These are phyloP conservation scores for Alternaria triticimaculans DNA, from an alignment of 2,329 filamentous ascomycete species.

Conservation along the genomic window DNA sequence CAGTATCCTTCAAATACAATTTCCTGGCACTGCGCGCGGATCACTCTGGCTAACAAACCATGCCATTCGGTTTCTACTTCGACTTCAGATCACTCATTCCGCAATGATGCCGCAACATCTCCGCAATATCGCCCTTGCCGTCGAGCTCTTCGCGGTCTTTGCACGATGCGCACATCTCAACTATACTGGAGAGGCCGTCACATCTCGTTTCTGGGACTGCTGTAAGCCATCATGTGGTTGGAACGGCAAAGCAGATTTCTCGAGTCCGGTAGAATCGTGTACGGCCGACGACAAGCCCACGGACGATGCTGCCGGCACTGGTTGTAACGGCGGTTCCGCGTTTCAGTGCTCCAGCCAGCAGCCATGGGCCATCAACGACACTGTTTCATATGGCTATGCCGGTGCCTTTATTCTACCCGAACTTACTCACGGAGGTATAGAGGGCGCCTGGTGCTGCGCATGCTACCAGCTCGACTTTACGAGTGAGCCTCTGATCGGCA, in stretches of 20 bases:
- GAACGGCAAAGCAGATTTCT: conserved; percentile 63
- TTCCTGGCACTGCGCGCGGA: conserved; percentile 32
- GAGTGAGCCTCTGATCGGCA: conserved; percentile 61
- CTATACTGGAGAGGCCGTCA: conserved; percentile 41
- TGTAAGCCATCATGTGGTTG: conserved; percentile 73
- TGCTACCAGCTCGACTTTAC: conserved; percentile 70
- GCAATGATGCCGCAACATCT: conserved; percentile 43
- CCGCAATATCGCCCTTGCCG: conserved; percentile 31
- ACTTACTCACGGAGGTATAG: conserved; percentile 53
- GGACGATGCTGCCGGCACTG: conserved; percentile 57
- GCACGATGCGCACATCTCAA: conserved; percentile 29
- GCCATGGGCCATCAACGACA: conserved; percentile 67
- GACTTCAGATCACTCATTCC: conserved; percentile 38
- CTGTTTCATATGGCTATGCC: conserved; percentile 68
- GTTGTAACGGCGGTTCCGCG: conserved; percentile 63
- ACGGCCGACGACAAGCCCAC: conserved; percentile 61
- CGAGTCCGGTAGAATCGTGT: conserved; percentile 61
- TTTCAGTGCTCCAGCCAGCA: conserved; percentile 66
- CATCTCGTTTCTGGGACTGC: conserved; percentile 62
- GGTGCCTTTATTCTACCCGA: conserved; percentile 60
- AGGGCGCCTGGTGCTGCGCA: conserved; percentile 70
- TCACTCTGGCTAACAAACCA: conserved; percentile 41
- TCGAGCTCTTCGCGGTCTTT: conserved; percentile 33
- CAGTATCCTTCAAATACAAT: conserved; percentile 45
- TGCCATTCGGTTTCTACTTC: conserved; percentile 39